Conservation (phyloP, 441 rosid genomes). For the Flueggea neowawraea region DNA sequence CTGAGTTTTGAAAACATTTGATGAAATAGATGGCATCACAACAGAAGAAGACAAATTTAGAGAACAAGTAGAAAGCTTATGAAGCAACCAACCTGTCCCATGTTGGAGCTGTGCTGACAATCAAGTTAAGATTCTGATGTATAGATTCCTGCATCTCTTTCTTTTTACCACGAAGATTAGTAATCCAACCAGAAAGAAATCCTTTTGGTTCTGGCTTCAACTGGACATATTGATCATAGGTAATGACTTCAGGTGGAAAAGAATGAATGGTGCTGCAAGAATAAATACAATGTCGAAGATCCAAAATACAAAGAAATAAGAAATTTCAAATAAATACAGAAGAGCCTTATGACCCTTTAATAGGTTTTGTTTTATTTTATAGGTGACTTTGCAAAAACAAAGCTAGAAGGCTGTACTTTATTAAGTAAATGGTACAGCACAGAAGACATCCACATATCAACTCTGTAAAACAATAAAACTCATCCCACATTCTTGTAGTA, state of each 20-base stretch:
- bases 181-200: conserved; percentile 73
- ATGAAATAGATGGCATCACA: background rate
- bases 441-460: no score
- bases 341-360: background rate
- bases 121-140: conserved; percentile 61
- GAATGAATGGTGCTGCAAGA: conserved; percentile 42
- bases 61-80: conserved; percentile 1
- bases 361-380: no score
- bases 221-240: conserved; percentile 70
- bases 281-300: background rate
- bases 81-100: conserved; percentile 69
- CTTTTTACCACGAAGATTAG: conserved; percentile 70
- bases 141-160: conserved; percentile 88
- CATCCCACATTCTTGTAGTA: no score
- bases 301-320: background rate
- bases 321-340: background rate
- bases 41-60: conserved; percentile 7
- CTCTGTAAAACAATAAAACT: no score
- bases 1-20: background rate
- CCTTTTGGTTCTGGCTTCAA: conserved; percentile 64
- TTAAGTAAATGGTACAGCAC: no score
- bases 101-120: conserved; percentile 75
- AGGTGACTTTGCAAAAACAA: no score
- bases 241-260: conserved; percentile 76
- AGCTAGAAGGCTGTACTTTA: no score